A percentile compares a stretch with the other conserved stretches of the same genome.
Evolutionary conservation across 2,329 filamentous ascomycete species (phyloP).

Genomic region (Trichoderma gracile): DNA sequence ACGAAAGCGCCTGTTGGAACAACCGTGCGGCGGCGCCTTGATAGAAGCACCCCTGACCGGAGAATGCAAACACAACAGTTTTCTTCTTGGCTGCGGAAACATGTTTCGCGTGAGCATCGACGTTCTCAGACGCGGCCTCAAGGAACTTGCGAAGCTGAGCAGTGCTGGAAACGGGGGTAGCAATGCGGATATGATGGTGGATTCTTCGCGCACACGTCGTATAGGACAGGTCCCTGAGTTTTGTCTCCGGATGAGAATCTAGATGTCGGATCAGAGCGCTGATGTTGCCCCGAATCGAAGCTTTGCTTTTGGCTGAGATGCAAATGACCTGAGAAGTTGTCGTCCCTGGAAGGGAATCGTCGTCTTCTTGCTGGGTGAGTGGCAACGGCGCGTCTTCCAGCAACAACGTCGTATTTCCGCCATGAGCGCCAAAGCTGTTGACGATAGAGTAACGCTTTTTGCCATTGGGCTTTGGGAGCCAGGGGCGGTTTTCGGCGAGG

Average conservation of each 20-base stretch:
- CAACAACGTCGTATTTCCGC: conserved; percentile 68
- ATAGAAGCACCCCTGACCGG: conserved; percentile 58
- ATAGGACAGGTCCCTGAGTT: not conserved
- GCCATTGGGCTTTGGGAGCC: not conserved
- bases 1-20: conserved; percentile 48
- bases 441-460: conserved; percentile 49
- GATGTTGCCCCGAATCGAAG: not conserved
- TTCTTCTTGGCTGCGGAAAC: not conserved
- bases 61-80: conserved; percentile 52
- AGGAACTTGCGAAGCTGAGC: not conserved
- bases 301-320: conserved; percentile 20
- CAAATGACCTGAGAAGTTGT: not conserved
- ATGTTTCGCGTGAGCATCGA: not conserved
- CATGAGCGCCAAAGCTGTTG: conserved; percentile 72
- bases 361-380: not conserved
- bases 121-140: not conserved
- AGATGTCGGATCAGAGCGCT: not conserved
- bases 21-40: conserved; percentile 48
- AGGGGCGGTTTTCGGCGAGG: conserved; percentile 26
- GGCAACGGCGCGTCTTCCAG: conserved; percentile 54
- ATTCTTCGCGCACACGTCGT: conserved; percentile 6
- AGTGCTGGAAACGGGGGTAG: not conserved
- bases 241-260: conserved; percentile 44
- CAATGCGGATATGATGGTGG: not conserved
- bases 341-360: not conserved